Evolutionary conservation across 345 rosid species (phyloP), one percentile per base, ranked within the genome.

Genomic region (Ceriops decandra): DNA sequence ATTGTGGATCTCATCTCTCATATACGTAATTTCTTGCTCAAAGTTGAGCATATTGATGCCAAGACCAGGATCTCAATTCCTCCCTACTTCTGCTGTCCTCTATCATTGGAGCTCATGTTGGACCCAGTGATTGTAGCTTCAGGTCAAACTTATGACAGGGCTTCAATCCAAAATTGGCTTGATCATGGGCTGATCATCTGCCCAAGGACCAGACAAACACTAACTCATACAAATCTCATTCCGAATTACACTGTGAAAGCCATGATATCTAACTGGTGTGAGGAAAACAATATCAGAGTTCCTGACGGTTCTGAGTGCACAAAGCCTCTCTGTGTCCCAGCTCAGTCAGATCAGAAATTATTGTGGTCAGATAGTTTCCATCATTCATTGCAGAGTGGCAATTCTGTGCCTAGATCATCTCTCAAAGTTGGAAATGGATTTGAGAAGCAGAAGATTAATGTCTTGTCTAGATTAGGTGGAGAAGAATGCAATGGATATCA

Each of bases 61-160:
- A 77, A 81, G 67, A 82, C 75, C 68, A 91, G 96, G 24, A 63
- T 87, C 69, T 77, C 76, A 30, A 77, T 86, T 64, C 98, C 98
- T 35, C 77, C 96, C 7, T 88, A 85, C 69, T 91, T 89, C 79
- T 87, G 88, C 38, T 91, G 98, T 68, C 95, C 98, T 31, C 75
- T 93, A 68, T 93, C 97, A 20, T 80, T 88, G 69, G 95, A 91
- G 67, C 96, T 91, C 76, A 93, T 93, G 97, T 57, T 75, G 77
- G 91, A 93, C 81, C 98, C 98, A 11, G 97, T 93, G 70, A 91
- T 89, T 57, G 87, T 93, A 74, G 92, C 96, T 77, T 91, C 97
- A 27, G 98, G 98, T 60, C 95, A 89, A 84, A 93, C 98, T 63
- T 93, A 84, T 73, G 98, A 93, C 76, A 85, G 90, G 84, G 76